These are phyloP conservation scores for Annona cherimola DNA, from an alignment of 164 flowering plant species.

Conservation along the genomic window DNA sequence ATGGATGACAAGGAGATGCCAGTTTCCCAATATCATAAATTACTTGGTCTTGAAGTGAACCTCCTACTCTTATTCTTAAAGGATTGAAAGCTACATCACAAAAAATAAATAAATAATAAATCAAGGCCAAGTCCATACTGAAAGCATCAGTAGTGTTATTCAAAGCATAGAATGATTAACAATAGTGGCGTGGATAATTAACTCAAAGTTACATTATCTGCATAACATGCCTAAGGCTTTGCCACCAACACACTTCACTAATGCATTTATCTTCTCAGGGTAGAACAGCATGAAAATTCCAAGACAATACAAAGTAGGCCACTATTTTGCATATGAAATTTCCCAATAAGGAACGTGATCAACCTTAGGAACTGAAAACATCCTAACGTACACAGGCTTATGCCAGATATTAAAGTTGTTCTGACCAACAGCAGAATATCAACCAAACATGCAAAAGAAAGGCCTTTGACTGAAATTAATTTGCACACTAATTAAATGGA, in stretches of 20 bases:
- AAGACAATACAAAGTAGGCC: neutral
- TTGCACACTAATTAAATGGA: neutral
- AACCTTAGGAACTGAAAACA: neutral
- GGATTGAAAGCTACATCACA: slow-evolving; percentile 53
- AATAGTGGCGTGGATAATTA: neutral
- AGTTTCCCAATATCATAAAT: slow-evolving; percentile 53
- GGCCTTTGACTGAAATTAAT: too few relatives aligned
- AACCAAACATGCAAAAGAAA: neutral
- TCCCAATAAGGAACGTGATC: neutral
- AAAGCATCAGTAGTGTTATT: neutral
- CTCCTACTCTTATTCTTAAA: slow-evolving; percentile 83
- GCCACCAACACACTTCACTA: neutral
- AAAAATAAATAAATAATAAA: slow-evolving; percentile 7
- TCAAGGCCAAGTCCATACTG: neutral
- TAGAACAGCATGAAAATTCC: neutral
- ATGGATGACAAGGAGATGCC: slow-evolving; percentile 57
- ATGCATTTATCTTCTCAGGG: neutral
- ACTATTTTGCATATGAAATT: too few relatives aligned
- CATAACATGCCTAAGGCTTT: neutral
- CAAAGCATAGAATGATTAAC: neutral
- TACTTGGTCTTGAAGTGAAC: slow-evolving; percentile 88
- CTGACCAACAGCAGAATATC: neutral
- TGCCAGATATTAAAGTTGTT: neutral
- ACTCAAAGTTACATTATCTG: neutral
- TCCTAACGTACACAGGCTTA: neutral